Evolutionary conservation across 495 filamentous ascomycete genomes (phyloP).

Genomic region (Penicillium subrubescens): DNA sequence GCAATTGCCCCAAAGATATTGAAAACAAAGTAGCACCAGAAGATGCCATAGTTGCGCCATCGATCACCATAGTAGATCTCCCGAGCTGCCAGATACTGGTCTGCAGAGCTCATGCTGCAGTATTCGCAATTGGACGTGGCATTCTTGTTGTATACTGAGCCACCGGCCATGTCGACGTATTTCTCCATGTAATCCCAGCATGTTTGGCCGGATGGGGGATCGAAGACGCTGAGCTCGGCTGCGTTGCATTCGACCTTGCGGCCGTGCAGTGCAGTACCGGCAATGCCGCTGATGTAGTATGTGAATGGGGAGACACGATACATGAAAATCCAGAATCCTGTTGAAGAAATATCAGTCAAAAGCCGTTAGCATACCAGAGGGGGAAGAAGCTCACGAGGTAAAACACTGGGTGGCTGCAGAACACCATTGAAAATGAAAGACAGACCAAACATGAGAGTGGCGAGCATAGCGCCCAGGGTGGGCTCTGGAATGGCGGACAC

Average conservation of each 20-base stretch:
- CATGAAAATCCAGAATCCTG: slow-evolving; percentile 75
- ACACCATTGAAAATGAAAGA: slow-evolving; percentile 59
- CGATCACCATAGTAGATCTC: slow-evolving; percentile 55
- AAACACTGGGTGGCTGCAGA: slow-evolving; percentile 56
- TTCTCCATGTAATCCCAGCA: slow-evolving; percentile 57
- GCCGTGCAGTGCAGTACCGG: slow-evolving; percentile 57
- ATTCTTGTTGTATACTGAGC: slow-evolving; percentile 53
- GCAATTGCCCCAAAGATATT: slow-evolving; percentile 64
- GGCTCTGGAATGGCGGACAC: slow-evolving; percentile 56
- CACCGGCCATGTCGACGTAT: slow-evolving; percentile 48
- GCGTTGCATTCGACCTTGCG: slow-evolving; percentile 53
- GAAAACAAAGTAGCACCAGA: slow-evolving; percentile 64
- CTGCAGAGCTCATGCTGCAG: slow-evolving; percentile 59
- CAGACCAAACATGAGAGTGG: slow-evolving; percentile 57
- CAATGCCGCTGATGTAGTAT: slow-evolving; percentile 61
- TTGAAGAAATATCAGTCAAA: neutral
- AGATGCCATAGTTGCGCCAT: slow-evolving; percentile 67
- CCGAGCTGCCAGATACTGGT: slow-evolving; percentile 56
- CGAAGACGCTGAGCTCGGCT: slow-evolving; percentile 57
- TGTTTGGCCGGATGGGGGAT: slow-evolving; percentile 48
- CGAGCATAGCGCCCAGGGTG: slow-evolving; percentile 54
- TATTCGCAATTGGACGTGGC: slow-evolving; percentile 57
- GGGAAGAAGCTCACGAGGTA: slow-evolving; percentile 38
- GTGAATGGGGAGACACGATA: slow-evolving; percentile 70
- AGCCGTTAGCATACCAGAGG: neutral